Conservation (phyloP, 371 early-diverging fungal genomes). For the Mucor mucedo region DNA sequence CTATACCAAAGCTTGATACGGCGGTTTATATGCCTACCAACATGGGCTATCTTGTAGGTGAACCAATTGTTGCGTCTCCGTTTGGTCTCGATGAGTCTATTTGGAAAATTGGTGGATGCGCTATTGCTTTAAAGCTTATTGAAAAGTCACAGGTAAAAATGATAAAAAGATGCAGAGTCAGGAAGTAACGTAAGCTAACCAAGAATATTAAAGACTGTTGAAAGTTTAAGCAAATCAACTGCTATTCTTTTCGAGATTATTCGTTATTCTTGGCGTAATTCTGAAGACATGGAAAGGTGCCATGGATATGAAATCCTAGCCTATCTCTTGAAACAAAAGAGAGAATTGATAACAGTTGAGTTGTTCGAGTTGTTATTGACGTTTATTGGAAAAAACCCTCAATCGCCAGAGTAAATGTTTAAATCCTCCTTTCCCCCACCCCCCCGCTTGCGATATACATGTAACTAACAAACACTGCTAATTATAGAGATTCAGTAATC, state of each 20-base stretch:
- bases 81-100: conserved; percentile 71
- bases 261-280: conserved; percentile 72
- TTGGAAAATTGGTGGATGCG: conserved; percentile 78
- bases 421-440: not conserved
- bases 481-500: conserved; percentile 61
- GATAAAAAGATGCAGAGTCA: not conserved
- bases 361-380: conserved; percentile 65
- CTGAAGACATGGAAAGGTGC: conserved; percentile 75
- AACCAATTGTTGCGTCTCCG: conserved; percentile 61
- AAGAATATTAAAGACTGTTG: conserved; percentile 48
- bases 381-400: conserved; percentile 69
- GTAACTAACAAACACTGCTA: not conserved
- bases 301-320: conserved; percentile 80
- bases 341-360: conserved; percentile 62
- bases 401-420: conserved; percentile 56
- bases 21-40: conserved; percentile 51
- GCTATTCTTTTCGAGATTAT: conserved; percentile 66
- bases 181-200: not conserved
- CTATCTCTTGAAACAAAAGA: conserved; percentile 67
- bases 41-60: conserved; percentile 59
- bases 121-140: conserved; percentile 65
- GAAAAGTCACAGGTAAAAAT: conserved; percentile 63
- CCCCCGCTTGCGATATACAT: not conserved
- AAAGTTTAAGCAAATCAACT: conserved; percentile 63
- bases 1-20: conserved; percentile 62